Conservation (phyloP, 2,329 filamentous ascomycete genomes). For the Hyphodiscus sp. region DNA sequence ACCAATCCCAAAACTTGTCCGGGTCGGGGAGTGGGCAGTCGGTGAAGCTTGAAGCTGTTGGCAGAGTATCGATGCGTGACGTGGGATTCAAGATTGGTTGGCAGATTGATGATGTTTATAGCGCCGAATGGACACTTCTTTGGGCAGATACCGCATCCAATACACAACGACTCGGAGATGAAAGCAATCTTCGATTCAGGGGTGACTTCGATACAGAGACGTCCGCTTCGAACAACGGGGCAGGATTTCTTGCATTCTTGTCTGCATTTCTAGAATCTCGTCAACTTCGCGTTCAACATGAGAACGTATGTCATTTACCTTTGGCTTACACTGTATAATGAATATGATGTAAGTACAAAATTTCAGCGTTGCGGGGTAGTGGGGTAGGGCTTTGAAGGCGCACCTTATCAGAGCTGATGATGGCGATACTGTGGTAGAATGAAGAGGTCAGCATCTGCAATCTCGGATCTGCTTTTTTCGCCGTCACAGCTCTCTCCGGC, state of each 20-base stretch:
- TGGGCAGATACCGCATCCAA: conserved; percentile 98
- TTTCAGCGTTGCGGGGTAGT: conserved; percentile 28
- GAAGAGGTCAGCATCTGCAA: conserved; percentile 5
- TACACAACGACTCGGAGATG: conserved; percentile 92
- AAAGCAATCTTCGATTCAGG: conserved; percentile 90
- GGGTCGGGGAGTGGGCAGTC: conserved; percentile 89
- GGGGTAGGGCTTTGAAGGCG: conserved; percentile 34
- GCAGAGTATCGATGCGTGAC: conserved; percentile 98
- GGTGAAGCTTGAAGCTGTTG: conserved; percentile 99
- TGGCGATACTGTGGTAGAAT: conserved; percentile 69
- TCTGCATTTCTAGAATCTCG: conserved; percentile 72
- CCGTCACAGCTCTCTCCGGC: background rate
- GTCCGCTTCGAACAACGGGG: conserved; percentile 93
- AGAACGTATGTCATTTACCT: conserved; percentile 43
- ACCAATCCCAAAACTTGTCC: conserved; percentile 95
- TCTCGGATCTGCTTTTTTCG: background rate
- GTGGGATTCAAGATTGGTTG: conserved; percentile 96
- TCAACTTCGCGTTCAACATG: conserved; percentile 24
- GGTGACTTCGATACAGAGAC: conserved; percentile 92
- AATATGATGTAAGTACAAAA: conserved; percentile 33
- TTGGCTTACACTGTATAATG: conserved; percentile 69
- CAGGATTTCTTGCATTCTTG: conserved; percentile 99
- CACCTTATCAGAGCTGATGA: conserved; percentile 98
- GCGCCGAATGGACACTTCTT: conserved; percentile 99
- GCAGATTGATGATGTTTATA: conserved; percentile 99